These are phyloP conservation scores for Collybiopsis luxurians DNA, from an alignment of 768 basidiomycete species.

Conservation along the genomic window DNA sequence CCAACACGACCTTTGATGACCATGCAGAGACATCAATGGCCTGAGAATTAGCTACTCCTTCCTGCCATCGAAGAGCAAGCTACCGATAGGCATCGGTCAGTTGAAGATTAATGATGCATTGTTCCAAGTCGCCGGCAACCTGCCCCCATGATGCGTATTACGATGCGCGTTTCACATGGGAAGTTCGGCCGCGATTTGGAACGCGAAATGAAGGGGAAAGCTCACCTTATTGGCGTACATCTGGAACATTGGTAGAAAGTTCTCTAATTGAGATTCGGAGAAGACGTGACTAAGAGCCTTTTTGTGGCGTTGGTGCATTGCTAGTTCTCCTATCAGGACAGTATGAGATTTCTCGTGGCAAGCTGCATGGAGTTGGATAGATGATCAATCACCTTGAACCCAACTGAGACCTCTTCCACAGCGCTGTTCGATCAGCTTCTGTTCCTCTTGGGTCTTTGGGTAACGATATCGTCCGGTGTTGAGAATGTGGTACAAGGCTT, in stretches of 20 bases:
- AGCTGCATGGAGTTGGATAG: neutral
- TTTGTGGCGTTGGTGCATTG: constrained; percentile 25
- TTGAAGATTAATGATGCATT: neutral
- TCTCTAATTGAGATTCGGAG: constrained; percentile 21
- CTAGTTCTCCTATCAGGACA: constrained; percentile 11
- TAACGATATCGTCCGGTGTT: constrained; percentile 25
- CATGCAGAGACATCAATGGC: constrained; percentile 22
- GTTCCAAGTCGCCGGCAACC: no score
- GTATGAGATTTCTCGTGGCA: neutral
- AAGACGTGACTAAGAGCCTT: constrained; percentile 27
- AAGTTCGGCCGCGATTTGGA: no score
- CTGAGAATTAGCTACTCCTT: constrained; percentile 12
- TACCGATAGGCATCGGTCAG: constrained; percentile 24
- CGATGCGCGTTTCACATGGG: no score
- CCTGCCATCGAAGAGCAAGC: constrained; percentile 22
- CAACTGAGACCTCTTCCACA: constrained; percentile 20
- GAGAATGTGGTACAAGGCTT: constrained; percentile 14
- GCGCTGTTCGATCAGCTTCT: constrained; percentile 11
- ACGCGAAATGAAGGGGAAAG: no score
- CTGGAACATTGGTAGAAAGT: constrained; percentile 24
- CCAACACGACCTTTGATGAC: constrained; percentile 29
- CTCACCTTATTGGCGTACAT: constrained; percentile 21
- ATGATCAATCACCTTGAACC: constrained; percentile 13
- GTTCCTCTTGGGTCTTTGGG: constrained; percentile 17
- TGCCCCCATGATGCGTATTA: no score